Conservation (phyloP, 345 rosid genomes). For the Lepidium sativum region DNA sequence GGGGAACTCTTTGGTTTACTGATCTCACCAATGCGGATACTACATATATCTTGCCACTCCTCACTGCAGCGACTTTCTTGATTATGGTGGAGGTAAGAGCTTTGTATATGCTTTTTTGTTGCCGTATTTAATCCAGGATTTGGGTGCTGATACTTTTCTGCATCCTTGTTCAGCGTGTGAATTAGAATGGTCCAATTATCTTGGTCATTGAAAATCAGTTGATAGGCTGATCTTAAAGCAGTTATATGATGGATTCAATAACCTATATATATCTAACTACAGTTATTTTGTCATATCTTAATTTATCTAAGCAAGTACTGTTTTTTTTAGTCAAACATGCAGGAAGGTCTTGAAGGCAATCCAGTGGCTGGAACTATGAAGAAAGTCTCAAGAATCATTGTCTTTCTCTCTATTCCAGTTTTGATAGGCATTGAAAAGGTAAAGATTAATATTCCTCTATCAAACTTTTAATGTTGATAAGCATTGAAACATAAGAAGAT, state of each 20-base stretch:
- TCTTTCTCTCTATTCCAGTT: slow-evolving; percentile 43
- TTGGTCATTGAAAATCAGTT: background rate
- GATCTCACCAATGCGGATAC: slow-evolving; percentile 58
- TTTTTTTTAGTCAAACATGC: slow-evolving; percentile 37
- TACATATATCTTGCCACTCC: slow-evolving; percentile 46
- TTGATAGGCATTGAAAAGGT: slow-evolving; percentile 44
- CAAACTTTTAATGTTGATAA: background rate
- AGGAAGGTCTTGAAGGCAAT: slow-evolving; percentile 60
- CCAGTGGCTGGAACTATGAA: slow-evolving; percentile 53
- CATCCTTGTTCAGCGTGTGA: background rate
- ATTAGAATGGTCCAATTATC: background rate
- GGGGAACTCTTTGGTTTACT: slow-evolving; percentile 61
- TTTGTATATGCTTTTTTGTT: background rate
- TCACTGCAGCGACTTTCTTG: slow-evolving; percentile 46
- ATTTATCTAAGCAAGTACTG: background rate
- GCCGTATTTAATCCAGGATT: background rate
- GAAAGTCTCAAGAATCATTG: slow-evolving; percentile 45
- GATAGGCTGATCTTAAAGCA: background rate
- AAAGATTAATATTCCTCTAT: background rate
- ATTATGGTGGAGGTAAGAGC: slow-evolving; percentile 52
- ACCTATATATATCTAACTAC: background rate
- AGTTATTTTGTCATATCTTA: background rate
- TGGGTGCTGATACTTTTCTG: background rate
- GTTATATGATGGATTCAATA: background rate
- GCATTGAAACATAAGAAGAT: background rate